Evolutionary conservation across 1,284 basidiomycete genomes (phyloP).

Genomic region (Cryptococcus sp.): DNA sequence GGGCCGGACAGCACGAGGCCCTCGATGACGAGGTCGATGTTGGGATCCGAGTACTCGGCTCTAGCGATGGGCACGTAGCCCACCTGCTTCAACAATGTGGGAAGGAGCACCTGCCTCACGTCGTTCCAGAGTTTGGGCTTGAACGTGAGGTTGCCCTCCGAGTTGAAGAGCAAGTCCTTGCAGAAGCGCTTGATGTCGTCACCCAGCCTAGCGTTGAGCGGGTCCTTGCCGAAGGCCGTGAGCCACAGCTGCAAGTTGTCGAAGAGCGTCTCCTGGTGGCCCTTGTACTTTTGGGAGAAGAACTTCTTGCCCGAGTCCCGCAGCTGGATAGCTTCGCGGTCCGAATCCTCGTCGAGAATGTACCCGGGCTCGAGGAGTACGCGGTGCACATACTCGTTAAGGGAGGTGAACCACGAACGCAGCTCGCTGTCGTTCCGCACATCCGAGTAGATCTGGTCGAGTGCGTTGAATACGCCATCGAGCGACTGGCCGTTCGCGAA

Average conservation of each 20-base stretch:
- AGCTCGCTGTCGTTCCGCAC: conserved; percentile 73
- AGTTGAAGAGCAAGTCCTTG: conserved; percentile 69
- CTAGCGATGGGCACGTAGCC: conserved; percentile 89
- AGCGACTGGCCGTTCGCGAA: conserved; percentile 74
- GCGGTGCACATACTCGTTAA: conserved; percentile 66
- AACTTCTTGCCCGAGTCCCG: conserved; percentile 69
- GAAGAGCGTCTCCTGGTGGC: conserved; percentile 78
- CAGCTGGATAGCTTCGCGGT: conserved; percentile 60
- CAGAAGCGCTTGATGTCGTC: conserved; percentile 80
- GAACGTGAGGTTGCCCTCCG: conserved; percentile 79
- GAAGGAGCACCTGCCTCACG: conserved; percentile 76
- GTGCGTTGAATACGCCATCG: conserved; percentile 66
- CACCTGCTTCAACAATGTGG: conserved; percentile 68
- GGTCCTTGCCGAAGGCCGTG: conserved; percentile 77
- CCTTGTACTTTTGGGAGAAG: conserved; percentile 79
- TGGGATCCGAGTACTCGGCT: conserved; percentile 83
- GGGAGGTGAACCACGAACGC: conserved; percentile 67
- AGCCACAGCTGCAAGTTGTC: conserved; percentile 70
- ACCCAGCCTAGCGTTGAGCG: conserved; percentile 73
- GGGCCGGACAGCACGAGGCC: conserved; percentile 70
- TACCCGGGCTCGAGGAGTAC: conserved; percentile 83
- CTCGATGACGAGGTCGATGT: conserved; percentile 86
- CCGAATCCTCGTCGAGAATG: conserved; percentile 74
- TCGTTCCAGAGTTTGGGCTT: conserved; percentile 85
- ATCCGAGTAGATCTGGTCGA: conserved; percentile 71